Base-by-base conservation (phyloP, 495 filamentous ascomycete species). In the Sporormia fimetaria region DNA sequence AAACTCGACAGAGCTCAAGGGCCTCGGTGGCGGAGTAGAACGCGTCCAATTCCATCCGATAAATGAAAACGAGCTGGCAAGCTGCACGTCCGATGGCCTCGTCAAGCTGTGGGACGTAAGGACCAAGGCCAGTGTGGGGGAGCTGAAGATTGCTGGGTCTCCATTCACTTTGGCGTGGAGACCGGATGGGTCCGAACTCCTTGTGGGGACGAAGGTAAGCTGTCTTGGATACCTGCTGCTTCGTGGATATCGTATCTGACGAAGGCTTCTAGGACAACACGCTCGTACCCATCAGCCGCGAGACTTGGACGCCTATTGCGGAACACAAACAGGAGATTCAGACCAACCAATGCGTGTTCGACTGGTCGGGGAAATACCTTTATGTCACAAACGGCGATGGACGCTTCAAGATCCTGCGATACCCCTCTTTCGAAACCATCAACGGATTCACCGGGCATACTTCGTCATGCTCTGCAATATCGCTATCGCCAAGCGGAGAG, bases 71-170 rank as follows among this genome's bases (percentile, higher is more conserved):
- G 86, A 93, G 59, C 64, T 98, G 3, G 87, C 83, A 27, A 94
- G 84, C 51, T 77, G 85, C 47, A 82, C 82, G 16, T 71, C 67
- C 8, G 90, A 96, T 59, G 87, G 87, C 0, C 78, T 80, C 11
- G 81, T 93, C 44, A 76, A 81, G 44, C 77, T 98, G 49, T 98
- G 90, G 90, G 92, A 98, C 57, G 84, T 93, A 12, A 71, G 87
- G 47, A 83, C 73, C 16, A 88, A 85, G 60, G 71, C 81, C 38
- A 71, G 83, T 21, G 46, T 52, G 24, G 86, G 83, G 51, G 81
- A 81, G 44, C 66, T 87, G 2, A 83, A 82, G 57, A 74, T 82
- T n/a, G 76, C 79, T 22, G 85, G 84, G 5, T 80, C 82, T 56
- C 81, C 84, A 6, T 83, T 92, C 45, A 82, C 76, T 10, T 66